These are phyloP conservation scores for Dillenia suffruticosa DNA, from an alignment of 164 flowering plant genomes.

Conservation along the genomic window DNA sequence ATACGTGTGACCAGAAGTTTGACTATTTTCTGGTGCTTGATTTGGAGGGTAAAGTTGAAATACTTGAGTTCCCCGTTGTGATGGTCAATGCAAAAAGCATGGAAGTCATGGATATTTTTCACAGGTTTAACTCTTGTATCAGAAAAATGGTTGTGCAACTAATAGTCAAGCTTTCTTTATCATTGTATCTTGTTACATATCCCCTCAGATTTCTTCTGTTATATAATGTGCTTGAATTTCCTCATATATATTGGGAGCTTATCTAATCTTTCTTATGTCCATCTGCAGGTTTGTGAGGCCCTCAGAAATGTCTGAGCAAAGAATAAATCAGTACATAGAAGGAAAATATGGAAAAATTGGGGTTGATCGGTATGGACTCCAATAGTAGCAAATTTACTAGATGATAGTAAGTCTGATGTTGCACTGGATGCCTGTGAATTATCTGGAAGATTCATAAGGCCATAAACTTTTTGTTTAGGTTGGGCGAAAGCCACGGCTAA, in stretches of 20 bases:
- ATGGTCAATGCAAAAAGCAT: slow-evolving; percentile 67
- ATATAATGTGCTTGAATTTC: too few relatives aligned
- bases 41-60: slow-evolving; percentile 96
- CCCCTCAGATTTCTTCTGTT: too few relatives aligned
- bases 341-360: slow-evolving; percentile 95
- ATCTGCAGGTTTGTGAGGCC: slow-evolving; percentile 87
- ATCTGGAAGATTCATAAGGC: too few relatives aligned
- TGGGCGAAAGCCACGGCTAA: too few relatives aligned
- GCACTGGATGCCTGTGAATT: too few relatives aligned
- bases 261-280: neutral
- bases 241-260: neutral
- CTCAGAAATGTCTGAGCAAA: slow-evolving; percentile 65
- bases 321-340: slow-evolving; percentile 69
- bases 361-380: slow-evolving; percentile 66
- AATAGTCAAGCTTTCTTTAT: too few relatives aligned
- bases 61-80: slow-evolving; percentile 91
- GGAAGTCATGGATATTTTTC: slow-evolving; percentile 72
- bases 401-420: too few relatives aligned
- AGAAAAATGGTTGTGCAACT: too few relatives aligned
- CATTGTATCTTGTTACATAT: too few relatives aligned
- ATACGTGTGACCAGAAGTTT: slow-evolving; percentile 36
- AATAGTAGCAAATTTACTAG: too few relatives aligned
- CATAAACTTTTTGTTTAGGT: too few relatives aligned
- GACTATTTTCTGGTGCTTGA: slow-evolving; percentile 90
- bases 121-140: slow-evolving; percentile 49